Evolutionary conservation across 2,329 filamentous ascomycete genomes (phyloP), one percentile per base, ranked within the genome.

Genomic region (Chaetomiaceae sp.): DNA sequence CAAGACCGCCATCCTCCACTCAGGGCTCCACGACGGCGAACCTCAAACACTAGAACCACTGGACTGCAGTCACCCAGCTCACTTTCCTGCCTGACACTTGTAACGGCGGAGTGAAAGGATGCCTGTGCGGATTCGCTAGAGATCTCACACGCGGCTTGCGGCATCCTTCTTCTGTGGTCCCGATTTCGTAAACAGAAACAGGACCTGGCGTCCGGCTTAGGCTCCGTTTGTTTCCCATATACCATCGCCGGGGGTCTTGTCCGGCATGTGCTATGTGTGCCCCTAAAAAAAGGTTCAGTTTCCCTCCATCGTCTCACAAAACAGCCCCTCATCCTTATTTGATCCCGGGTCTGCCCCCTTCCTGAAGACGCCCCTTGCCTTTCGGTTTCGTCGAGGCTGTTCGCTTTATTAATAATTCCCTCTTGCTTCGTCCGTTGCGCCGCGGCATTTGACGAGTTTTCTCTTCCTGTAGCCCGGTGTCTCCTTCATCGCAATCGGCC

Each of bases 131-230:
- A 41, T 46, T 58, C 63, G 59, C 68, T 65, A 69, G 67, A 66
- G 64, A 70, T 70, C 67, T 71, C 67, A 65, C 64, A 70, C 68
- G 69, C 68, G 52, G 65, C 63, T 62, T 70, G 70, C 71, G 65
- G 71, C 69, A 69, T 65, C 66, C 63, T 63, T 36, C 53, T 53
- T 55, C 42, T 20, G 47, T 62, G 60, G 60, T 67, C 65, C 65
- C 67, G 68, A 47, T 69, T 69, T 71, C 67, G 69, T 71, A 67
- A 65, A 44, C 40, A 48, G 30, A 36, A 37, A 41, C 34, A 23
- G 27, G 36, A 32, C 27, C 13, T 48, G 21, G 42, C 20, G 16
- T 37, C 34, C 29, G 55, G 51, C 40, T 47, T 30, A 29, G 55
- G 51, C 40, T 47, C 36, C 34, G 51, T 46, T 48, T 37, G 48